These are phyloP conservation scores for Pythium chondricola DNA, from an alignment of 352 stramenopile genomes.

Conservation along the genomic window DNA sequence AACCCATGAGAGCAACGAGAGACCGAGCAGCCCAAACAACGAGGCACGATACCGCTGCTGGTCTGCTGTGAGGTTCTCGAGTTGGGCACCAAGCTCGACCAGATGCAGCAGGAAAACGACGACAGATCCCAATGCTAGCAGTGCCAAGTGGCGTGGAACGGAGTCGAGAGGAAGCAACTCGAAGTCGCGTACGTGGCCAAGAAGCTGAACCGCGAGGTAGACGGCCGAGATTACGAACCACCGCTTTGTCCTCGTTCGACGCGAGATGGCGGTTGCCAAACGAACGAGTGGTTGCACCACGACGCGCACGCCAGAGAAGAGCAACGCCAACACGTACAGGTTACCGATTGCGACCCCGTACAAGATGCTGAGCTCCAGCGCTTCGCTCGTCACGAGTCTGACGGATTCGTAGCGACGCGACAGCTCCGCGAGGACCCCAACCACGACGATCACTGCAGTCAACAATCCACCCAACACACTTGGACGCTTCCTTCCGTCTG, in stretches of 20 bases:
- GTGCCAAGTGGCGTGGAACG: conserved; percentile 32
- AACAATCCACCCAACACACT: conserved; percentile 8
- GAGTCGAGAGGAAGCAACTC: conserved; percentile 23
- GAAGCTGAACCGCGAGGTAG: conserved; percentile 27
- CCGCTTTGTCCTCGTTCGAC: conserved; percentile 19
- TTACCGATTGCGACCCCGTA: conserved; percentile 55
- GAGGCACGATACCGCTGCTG: conserved; percentile 54
- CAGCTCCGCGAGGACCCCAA: conserved; percentile 7
- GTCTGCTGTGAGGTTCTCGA: conserved; percentile 26
- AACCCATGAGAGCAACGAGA: conserved; percentile 56
- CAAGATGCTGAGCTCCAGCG: conserved; percentile 30
- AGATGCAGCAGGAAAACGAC: conserved; percentile 43
- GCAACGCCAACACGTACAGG: conserved; percentile 32
- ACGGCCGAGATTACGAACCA: conserved; percentile 48
- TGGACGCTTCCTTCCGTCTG: neutral
- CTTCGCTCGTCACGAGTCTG: neutral
- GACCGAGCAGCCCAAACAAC: conserved; percentile 41
- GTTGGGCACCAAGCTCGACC: conserved; percentile 34
- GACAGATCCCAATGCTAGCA: conserved; percentile 45
- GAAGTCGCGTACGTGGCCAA: conserved; percentile 32
- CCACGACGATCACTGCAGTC: conserved; percentile 2
- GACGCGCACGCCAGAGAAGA: conserved; percentile 33
- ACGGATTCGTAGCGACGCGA: conserved; percentile 8
- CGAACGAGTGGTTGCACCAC: conserved; percentile 31
- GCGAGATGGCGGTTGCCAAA: conserved; percentile 9